Conservation (phyloP, 352 stramenopile genomes). For the Globisporangium cederbergense region DNA sequence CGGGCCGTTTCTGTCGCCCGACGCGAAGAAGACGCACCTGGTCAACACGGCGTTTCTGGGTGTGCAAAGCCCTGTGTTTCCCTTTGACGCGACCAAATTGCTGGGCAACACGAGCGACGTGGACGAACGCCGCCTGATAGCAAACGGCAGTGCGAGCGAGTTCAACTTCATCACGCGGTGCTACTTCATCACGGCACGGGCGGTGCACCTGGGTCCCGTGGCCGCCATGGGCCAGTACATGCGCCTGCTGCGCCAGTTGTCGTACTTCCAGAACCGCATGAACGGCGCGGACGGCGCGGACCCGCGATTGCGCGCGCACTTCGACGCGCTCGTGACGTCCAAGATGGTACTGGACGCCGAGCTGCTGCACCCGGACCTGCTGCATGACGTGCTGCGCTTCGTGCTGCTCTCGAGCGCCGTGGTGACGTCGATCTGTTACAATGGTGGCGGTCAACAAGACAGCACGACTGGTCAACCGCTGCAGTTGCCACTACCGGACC, state of each 20-base stretch:
- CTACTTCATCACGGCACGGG: slow-evolving; percentile 94
- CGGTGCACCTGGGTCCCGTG: slow-evolving; percentile 91
- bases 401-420: slow-evolving; percentile 60
- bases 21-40: slow-evolving; percentile 70
- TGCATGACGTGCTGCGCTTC: slow-evolving; percentile 78
- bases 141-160: slow-evolving; percentile 23
- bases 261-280: slow-evolving; percentile 85
- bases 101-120: slow-evolving; percentile 24
- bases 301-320: slow-evolving; percentile 65
- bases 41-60: slow-evolving; percentile 63
- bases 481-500: slow-evolving; percentile 33
- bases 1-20: slow-evolving; percentile 74
- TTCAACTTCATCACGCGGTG: slow-evolving; percentile 97
- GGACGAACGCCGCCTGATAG: slow-evolving; percentile 19
- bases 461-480: slow-evolving; percentile 16
- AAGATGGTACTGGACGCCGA: slow-evolving; percentile 85
- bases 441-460: slow-evolving; percentile 5
- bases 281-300: slow-evolving; percentile 49
- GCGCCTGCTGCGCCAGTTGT: slow-evolving; percentile 88
- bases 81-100: slow-evolving; percentile 58
- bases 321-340: slow-evolving; percentile 59
- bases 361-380: slow-evolving; percentile 68
- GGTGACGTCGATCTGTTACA: slow-evolving; percentile 52
- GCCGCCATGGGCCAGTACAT: slow-evolving; percentile 80
- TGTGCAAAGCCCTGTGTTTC: slow-evolving; percentile 55